Base-by-base conservation (phyloP, 768 basidiomycete species). In the Mycena venus region DNA sequence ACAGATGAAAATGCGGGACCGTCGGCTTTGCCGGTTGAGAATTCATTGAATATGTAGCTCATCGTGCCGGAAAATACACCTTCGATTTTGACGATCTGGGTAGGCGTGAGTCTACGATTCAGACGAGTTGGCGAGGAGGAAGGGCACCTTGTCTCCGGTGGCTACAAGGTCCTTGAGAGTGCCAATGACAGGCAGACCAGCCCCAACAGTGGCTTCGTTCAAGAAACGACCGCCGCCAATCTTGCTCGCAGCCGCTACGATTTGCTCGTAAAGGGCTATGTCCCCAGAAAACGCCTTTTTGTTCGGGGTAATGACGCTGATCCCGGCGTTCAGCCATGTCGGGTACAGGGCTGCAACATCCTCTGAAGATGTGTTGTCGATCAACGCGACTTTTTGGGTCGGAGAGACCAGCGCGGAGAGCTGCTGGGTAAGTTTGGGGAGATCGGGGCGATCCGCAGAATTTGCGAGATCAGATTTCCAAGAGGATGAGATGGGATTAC, bases 11-110 rank as follows among this genome's bases (percentile, higher is more conserved):
- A 99, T 32, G 86, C 85, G 1, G 93, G 92, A 0, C 93, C 94
- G 60, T 90, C 89, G 6, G 91, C 85, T 56, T 89, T 88, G 2
- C 91, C 92, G 5, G 91, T 93, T 3, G 95, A 93, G 86, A 97
- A 96, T 75, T 96, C 92, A 86, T 99, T 99, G 90, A 99, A 99
- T 85, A 99, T 99, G 86, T 99, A 99, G 81, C 94, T 96, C 89
- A 99, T 91, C 3, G 98, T 99, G 11, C 98, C 98, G 6, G 95
- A 97, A 83, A 99, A 96, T 25, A 99, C 98, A 44, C 98, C 98
- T 83, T 99, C 98, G 76, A 99, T 95, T 87, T 96, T 98, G 79
- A 88, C 85, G 74, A 98, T 86, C 93, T 95, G 73, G 29, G 58
- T 47, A n/a, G 2, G 44, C 32, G 11, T 60, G 60, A 49, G 38